These are phyloP conservation scores for Posidonia australis DNA, from an alignment of 106 monocot species.

Conservation along the genomic window DNA sequence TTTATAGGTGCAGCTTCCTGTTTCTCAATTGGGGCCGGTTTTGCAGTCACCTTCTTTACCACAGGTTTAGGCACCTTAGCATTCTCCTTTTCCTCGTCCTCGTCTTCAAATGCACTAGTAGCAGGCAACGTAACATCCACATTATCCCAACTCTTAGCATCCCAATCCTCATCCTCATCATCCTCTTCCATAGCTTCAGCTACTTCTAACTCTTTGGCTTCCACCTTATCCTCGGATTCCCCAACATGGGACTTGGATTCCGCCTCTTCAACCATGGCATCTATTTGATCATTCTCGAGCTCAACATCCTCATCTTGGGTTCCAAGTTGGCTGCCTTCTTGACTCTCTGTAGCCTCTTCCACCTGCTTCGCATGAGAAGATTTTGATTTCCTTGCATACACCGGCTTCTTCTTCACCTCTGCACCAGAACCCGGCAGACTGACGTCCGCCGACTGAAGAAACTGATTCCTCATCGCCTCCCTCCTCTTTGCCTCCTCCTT, in stretches of 20 bases:
- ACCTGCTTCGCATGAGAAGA: conserved; percentile 18
- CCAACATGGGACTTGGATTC: conserved; percentile 17
- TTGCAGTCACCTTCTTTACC: conserved; percentile 15
- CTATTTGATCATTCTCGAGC: conserved; percentile 5
- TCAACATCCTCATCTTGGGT: conserved; percentile 3
- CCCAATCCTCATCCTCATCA: conserved; percentile 85
- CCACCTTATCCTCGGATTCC: conserved; percentile 45
- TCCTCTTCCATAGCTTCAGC: conserved; percentile 44
- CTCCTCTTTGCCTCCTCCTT: conserved; percentile 73
- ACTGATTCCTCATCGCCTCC: conserved; percentile 78
- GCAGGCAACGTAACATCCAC: conserved; percentile 63
- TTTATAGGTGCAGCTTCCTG: conserved; percentile 19
- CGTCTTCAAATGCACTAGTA: conserved; percentile 63
- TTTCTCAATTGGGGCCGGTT: conserved; percentile 7
- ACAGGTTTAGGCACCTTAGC: conserved; percentile 16
- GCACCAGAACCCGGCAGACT: conserved; percentile 20
- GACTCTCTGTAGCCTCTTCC: conserved; percentile 1
- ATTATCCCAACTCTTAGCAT: conserved; percentile 99
- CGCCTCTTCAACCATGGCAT: conserved; percentile 5
- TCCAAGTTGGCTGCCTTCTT: conserved; percentile 6
- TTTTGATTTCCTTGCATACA: conserved; percentile 52
- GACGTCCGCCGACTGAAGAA: conserved; percentile 29
- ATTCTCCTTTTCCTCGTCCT: conserved; percentile 42
- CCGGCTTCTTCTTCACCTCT: conserved; percentile 71
- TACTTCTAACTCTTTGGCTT: conserved; percentile 32